Conservation (phyloP, 225 moss, liverwort and hornwort species). For the Antitrichia curtipendula region DNA sequence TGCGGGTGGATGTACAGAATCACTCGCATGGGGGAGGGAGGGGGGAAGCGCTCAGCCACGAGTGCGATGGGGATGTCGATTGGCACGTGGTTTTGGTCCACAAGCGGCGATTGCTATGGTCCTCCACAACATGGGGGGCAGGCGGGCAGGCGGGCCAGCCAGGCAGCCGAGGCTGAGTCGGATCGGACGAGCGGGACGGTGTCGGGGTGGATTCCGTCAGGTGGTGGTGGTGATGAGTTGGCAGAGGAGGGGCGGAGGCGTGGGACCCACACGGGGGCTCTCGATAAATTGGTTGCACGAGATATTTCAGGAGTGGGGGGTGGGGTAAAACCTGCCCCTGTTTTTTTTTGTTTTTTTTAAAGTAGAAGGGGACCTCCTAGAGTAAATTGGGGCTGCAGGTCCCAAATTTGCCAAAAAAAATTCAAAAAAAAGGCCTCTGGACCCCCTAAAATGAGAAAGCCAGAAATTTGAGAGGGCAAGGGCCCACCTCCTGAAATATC, state of each 20-base stretch:
- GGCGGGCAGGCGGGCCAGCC: not conserved
- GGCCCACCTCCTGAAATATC: no score
- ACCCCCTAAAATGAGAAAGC: no score
- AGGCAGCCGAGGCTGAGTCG: not conserved
- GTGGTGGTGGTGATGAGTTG: not conserved
- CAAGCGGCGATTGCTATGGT: not conserved
- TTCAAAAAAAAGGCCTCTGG: no score
- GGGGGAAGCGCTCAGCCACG: not conserved
- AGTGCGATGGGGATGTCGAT: not conserved
- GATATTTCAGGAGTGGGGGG: no score
- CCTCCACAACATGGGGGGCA: not conserved
- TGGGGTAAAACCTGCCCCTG: no score
- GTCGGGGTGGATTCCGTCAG: not conserved
- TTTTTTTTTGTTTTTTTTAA: no score
- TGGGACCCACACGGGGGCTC: not conserved
- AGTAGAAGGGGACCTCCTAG: no score
- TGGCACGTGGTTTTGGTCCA: not conserved
- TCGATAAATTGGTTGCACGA: no score
- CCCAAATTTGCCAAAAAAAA: no score
- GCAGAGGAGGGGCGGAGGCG: not conserved
- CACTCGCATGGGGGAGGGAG: fast-evolving
- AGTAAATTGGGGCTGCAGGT: no score
- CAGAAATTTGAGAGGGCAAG: no score
- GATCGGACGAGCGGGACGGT: not conserved
- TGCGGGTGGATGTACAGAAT: not conserved